phyloP scores from a whole-genome alignment of 164 flowering plant species.

The Amborella trichopoda region DNA sequence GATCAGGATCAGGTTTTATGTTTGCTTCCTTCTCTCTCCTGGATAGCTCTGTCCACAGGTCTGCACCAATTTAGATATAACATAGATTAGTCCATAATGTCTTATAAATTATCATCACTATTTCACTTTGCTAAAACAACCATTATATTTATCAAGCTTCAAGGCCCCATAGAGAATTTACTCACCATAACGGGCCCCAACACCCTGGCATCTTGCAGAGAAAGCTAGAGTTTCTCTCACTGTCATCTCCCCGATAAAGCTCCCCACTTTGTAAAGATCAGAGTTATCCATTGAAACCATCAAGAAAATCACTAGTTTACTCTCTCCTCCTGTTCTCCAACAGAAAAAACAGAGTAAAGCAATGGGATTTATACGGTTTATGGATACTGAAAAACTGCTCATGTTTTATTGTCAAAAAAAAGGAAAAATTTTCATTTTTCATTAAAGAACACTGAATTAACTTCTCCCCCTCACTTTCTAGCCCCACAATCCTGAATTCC shows the following conservation, averaged over 20 bases:
- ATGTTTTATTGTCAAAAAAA: no score
- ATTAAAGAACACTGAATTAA: no score
- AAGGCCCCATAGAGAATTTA: background rate
- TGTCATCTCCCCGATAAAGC: conserved; percentile 68
- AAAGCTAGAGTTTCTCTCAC: conserved; percentile 92
- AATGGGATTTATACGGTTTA: no score
- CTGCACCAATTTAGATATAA: conserved; percentile 13
- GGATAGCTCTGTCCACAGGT: conserved; percentile 19
- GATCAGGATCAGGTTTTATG: conserved; percentile 19
- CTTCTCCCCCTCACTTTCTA: no score
- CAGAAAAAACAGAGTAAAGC: no score
- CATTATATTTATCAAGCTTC: background rate
- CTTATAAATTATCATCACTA: background rate
- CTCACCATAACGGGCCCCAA: conserved; percentile 72
- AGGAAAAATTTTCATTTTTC: no score
- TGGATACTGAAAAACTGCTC: no score
- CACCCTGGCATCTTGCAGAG: conserved; percentile 86
- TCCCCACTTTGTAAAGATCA: no score
- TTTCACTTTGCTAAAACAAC: background rate
- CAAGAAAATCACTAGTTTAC: no score
- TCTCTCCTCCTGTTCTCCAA: no score
- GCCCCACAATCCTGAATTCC: no score
- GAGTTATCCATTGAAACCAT: no score
- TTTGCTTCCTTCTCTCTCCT: conserved; percentile 19
- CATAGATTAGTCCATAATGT: background rate